Evolutionary conservation across 1,139 yeast species (phyloP).

Genomic region (Diutina mesorugosa): DNA sequence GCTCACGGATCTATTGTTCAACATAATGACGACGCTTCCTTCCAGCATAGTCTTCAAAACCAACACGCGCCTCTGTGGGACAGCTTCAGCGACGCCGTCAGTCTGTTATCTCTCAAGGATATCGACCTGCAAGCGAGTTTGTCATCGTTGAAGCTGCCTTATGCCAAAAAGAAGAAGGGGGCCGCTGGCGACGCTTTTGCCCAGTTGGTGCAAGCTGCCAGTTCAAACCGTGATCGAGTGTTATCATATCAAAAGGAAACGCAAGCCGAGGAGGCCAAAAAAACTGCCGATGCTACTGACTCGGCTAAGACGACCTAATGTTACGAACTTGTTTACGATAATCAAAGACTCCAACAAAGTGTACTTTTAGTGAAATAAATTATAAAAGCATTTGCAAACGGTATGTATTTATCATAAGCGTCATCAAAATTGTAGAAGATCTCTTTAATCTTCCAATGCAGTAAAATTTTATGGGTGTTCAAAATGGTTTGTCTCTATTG

Average conservation of each 20-base stretch:
- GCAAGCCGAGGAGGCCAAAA: neutral
- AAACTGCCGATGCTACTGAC: neutral
- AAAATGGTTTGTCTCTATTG: neutral
- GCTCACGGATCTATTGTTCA: conserved; percentile 13
- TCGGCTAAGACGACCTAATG: neutral
- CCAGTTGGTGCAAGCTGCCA: conserved; percentile 64
- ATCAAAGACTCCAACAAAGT: too few relatives aligned
- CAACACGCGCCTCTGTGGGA: conserved; percentile 3
- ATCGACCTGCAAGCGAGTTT: conserved; percentile 11
- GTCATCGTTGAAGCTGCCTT: conserved; percentile 8
- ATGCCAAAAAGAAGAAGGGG: conserved; percentile 2
- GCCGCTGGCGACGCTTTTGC: conserved; percentile 40
- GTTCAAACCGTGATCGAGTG: conserved; percentile 52
- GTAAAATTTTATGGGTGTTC: too few relatives aligned
- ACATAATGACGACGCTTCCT: neutral
- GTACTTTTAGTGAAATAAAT: too few relatives aligned
- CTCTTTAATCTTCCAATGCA: too few relatives aligned
- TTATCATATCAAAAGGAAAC: conserved; percentile 18
- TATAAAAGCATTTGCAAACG: too few relatives aligned
- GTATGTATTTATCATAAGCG: too few relatives aligned
- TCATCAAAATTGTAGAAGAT: too few relatives aligned
- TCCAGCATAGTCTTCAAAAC: neutral
- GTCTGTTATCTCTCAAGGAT: conserved; percentile 2
- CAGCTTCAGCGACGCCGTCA: neutral
- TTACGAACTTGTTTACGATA: neutral